Base-by-base conservation (phyloP, 164 flowering plant genomes). In the Houttuynia cordata region DNA sequence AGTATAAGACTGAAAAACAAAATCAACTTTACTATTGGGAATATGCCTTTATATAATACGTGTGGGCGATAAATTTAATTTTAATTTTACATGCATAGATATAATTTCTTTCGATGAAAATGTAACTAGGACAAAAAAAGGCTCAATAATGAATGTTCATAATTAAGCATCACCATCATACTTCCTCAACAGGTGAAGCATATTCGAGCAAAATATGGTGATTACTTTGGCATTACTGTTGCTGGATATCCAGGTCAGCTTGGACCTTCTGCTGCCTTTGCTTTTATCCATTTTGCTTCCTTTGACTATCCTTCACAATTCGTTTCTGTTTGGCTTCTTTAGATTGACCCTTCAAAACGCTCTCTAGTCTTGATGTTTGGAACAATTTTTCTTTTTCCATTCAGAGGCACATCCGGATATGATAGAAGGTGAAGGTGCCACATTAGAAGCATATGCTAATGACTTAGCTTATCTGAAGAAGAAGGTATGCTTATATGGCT, bases 401-500 rank as follows among this genome's bases (percentile, higher is more conserved):
- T 52, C 83, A 92, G 99, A 90, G 96, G 99, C 87, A 8, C 99
- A 90, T 78, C 99, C 99, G 30, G 99, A 94, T 59, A 79, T 76
- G 54, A 94, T 94, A 20, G 74, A 70, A 42, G 62, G 64, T 17
- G 67, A 83, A 64, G 97, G 97, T 55, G 96, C 91, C 13, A 56
- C 96, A 25, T 49, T 22, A 0, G 96, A 86, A 73, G 81, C 73
- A 55, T 94, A 91, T 67, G 75, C 71, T 18, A 87, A 24, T 50
- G 99, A 94, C 69, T 91, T 94, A 51, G 85, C 76, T 64, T 91
- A 91, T 64, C 71, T 94, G 68, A 94, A 91, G 85, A 73, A 63
- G 64, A 93, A 93, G 94, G 98, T 87, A 24, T 0, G 22, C 15
- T 37, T 15, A 57, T 30, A 3, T 24, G 39, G 37, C 14, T 42